A percentile compares a stretch with the other conserved stretches of the same genome.
These are phyloP conservation scores for Metarhizium anisopliae DNA, from an alignment of 2,329 filamentous ascomycete species.

Conservation along the genomic window DNA sequence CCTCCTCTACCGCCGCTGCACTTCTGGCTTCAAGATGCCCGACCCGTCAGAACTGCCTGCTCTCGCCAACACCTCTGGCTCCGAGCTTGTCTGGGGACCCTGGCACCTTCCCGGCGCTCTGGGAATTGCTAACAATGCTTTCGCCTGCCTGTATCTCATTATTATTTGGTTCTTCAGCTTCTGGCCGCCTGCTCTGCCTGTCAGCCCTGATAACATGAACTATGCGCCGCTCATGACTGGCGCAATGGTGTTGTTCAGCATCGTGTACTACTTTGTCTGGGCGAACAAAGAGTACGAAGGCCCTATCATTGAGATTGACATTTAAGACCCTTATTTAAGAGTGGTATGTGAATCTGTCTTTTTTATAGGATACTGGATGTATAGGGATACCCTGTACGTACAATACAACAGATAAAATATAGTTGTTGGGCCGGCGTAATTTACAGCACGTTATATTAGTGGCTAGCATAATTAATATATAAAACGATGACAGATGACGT, in stretches of 20 bases:
- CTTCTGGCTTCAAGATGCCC: conserved; percentile 17
- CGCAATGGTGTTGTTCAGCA: conserved; percentile 30
- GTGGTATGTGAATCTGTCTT: too few species aligned
- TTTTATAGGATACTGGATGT: too few species aligned
- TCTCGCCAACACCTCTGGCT: conserved; percentile 18
- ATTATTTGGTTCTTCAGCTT: conserved; percentile 50
- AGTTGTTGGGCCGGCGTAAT: too few species aligned
- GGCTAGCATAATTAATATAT: too few species aligned
- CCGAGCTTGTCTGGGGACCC: conserved; percentile 39
- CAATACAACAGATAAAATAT: too few species aligned
- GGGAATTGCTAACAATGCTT: conserved; percentile 44
- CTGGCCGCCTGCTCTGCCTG: conserved; percentile 30
- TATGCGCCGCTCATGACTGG: conserved; percentile 36
- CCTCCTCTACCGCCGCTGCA: conserved; percentile 20
- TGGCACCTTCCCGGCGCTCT: conserved; percentile 42
- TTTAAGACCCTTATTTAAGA: background rate
- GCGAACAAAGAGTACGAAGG: conserved; percentile 36
- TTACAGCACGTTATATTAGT: too few species aligned
- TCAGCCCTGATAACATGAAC: conserved; percentile 29
- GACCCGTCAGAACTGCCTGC: conserved; percentile 15
- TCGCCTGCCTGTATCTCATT: conserved; percentile 42
- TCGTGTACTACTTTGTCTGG: conserved; percentile 35
- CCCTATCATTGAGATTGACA: conserved; percentile 24
- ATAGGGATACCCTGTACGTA: too few species aligned
- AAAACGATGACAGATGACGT: too few species aligned